A percentile compares a stretch with the other conserved stretches of the same genome.
Evolutionary conservation across 2,329 filamentous ascomycete genomes (phyloP).

Genomic region (Clarireedia paspali): DNA sequence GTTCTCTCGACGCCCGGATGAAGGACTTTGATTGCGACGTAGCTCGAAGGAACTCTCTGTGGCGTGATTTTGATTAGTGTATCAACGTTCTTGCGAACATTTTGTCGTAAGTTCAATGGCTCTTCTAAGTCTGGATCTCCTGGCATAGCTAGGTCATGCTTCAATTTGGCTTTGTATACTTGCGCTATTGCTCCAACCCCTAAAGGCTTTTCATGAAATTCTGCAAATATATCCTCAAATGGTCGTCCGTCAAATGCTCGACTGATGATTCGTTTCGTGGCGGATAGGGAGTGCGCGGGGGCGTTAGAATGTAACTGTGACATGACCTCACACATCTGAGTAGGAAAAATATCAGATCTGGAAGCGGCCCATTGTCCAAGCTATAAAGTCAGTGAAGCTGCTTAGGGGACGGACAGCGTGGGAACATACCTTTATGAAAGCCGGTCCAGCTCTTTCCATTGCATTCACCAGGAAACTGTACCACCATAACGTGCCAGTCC

Average conservation of each 20-base stretch:
- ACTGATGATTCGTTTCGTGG: constrained; percentile 72
- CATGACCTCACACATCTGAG: constrained; percentile 87
- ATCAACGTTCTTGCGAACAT: constrained; percentile 75
- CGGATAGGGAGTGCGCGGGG: constrained; percentile 76
- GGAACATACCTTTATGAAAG: constrained; percentile 82
- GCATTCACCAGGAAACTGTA: constrained; percentile 77
- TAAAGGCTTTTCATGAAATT: constrained; percentile 82
- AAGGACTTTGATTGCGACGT: constrained; percentile 93
- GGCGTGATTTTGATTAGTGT: constrained; percentile 81
- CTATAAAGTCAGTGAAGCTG: constrained; percentile 34
- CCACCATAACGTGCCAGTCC: constrained; percentile 86
- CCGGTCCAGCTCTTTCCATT: constrained; percentile 90
- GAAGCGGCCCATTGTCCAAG: constrained; percentile 98
- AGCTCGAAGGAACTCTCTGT: constrained; percentile 76
- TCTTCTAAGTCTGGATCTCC: constrained; percentile 48
- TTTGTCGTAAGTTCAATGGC: constrained; percentile 52
- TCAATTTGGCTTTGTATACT: constrained; percentile 92
- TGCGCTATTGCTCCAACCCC: constrained; percentile 96
- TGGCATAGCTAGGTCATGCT: constrained; percentile 63
- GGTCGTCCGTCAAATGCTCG: constrained; percentile 70
- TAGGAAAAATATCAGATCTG: constrained; percentile 90
- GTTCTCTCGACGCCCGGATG: constrained; percentile 86
- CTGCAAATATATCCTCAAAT: constrained; percentile 92
- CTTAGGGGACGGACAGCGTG: background rate
- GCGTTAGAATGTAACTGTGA: constrained; percentile 91